Conservation (phyloP, 78 protist genomes). For the Dictyostelium purpureum region DNA sequence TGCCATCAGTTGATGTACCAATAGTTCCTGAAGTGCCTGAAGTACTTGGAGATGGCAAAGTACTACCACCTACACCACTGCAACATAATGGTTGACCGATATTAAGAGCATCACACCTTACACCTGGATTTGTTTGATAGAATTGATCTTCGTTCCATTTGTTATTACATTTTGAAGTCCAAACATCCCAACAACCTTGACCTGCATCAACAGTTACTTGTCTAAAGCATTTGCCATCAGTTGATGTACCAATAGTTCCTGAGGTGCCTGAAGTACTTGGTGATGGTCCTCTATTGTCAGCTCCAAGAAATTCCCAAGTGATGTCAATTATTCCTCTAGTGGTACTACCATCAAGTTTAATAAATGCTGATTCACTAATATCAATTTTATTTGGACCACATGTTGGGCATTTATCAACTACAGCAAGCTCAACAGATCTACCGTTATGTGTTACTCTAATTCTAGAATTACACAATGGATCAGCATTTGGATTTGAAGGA, state of each 20-base stretch:
- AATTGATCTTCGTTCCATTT: background rate
- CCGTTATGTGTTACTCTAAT: background rate
- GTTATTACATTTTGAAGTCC: constrained; percentile 19
- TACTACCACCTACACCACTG: too few species aligned
- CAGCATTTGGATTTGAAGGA: constrained; percentile 22
- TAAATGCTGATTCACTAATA: constrained; percentile 9
- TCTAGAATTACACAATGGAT: background rate
- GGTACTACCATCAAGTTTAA: background rate
- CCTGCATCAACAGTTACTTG: background rate
- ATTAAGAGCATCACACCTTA: background rate
- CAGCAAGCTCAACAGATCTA: background rate
- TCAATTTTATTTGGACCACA: constrained; percentile 18
- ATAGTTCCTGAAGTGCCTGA: too few species aligned
- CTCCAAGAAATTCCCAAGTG: constrained; percentile 11
- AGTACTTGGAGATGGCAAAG: too few species aligned
- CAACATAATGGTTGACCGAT: constrained; percentile 17
- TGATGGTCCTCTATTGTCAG: too few species aligned
- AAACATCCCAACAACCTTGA: background rate
- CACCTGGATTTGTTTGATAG: constrained; percentile 1
- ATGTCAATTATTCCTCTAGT: background rate
- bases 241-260: background rate
- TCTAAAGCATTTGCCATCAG: background rate
- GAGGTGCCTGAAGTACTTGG: background rate
- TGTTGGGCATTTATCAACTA: constrained; percentile 14
- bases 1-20: too few species aligned